Percentiles rank a stretch among this genome's conserved stretches.
Conservation (phyloP, 305 asterid species). For the Euphrasia arctica region DNA sequence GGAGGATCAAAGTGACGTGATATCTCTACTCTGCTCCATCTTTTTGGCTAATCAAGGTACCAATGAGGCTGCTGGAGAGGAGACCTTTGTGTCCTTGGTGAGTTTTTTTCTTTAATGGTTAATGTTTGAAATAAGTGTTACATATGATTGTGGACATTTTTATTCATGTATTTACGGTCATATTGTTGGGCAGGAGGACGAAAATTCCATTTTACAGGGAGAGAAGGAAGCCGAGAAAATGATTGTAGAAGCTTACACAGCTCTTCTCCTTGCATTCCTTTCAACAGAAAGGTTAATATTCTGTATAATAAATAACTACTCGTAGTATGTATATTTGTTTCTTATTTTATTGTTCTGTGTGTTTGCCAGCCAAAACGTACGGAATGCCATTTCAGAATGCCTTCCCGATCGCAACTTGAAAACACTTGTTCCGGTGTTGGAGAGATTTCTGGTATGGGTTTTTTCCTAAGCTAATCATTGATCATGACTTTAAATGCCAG, state of each 20-base stretch:
- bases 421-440: conserved; percentile 75
- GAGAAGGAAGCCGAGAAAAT: conserved; percentile 97
- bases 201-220: conserved; percentile 76
- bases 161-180: no score
- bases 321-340: no score
- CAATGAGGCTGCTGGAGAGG: conserved; percentile 80
- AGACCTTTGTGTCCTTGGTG: conserved; percentile 61
- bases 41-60: conserved; percentile 87
- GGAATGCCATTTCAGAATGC: conserved; percentile 47
- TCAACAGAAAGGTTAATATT: conserved; percentile 96
- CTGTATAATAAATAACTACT: no score
- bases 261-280: conserved; percentile 97
- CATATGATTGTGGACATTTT: no score
- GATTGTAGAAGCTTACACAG: conserved; percentile 96
- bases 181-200: no score
- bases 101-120: no score
- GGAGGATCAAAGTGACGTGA: conserved; percentile 41
- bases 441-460: conserved; percentile 76
- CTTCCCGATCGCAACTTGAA: conserved; percentile 58
- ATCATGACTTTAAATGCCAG: no score
- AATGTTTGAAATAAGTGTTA: no score
- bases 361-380: conserved; percentile 51
- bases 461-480: not conserved
- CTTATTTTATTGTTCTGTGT: no score
- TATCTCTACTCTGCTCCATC: conserved; percentile 68